Evolutionary conservation across 106 monocot species (phyloP).

Genomic region (Agapanthus africanus): DNA sequence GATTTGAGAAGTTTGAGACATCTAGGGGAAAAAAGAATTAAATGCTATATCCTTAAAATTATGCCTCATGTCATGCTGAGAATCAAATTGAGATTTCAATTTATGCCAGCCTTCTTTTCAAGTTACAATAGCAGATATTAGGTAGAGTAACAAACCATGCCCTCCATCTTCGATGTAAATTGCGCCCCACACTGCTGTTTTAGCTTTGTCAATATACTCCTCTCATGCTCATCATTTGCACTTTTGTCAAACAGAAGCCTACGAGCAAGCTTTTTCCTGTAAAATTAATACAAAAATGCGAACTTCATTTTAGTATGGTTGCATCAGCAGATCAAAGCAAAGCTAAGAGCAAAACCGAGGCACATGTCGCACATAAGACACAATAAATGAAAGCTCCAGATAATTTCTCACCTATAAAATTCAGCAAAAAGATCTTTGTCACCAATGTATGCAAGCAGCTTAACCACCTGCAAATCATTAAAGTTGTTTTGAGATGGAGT

Average conservation of each 20-base stretch:
- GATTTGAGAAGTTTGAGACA: too few relatives aligned
- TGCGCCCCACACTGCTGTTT: constrained; percentile 78
- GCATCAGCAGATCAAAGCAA: neutral
- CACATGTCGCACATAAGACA: neutral
- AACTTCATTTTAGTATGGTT: neutral
- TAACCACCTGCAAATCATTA: constrained; percentile 42
- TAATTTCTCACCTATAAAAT: constrained; percentile 41
- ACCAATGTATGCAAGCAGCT: constrained; percentile 56
- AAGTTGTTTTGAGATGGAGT: neutral
- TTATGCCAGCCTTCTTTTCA: too few relatives aligned
- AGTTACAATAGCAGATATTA: too few relatives aligned
- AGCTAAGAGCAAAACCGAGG: neutral
- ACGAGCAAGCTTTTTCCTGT: constrained; percentile 68
- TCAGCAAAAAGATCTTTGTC: constrained; percentile 72
- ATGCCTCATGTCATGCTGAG: too few relatives aligned
- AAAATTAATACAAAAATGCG: constrained; percentile 2
- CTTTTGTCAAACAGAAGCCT: constrained; percentile 65
- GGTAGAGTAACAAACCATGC: constrained; percentile 40
- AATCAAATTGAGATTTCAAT: too few relatives aligned
- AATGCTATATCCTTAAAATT: too few relatives aligned
- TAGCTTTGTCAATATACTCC: constrained; percentile 64
- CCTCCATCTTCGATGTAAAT: constrained; percentile 85
- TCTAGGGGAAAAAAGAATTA: too few relatives aligned
- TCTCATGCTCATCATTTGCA: constrained; percentile 70
- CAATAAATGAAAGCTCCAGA: neutral